Evolutionary conservation across 768 basidiomycete genomes (phyloP).

Genomic region (Mycena pura): DNA sequence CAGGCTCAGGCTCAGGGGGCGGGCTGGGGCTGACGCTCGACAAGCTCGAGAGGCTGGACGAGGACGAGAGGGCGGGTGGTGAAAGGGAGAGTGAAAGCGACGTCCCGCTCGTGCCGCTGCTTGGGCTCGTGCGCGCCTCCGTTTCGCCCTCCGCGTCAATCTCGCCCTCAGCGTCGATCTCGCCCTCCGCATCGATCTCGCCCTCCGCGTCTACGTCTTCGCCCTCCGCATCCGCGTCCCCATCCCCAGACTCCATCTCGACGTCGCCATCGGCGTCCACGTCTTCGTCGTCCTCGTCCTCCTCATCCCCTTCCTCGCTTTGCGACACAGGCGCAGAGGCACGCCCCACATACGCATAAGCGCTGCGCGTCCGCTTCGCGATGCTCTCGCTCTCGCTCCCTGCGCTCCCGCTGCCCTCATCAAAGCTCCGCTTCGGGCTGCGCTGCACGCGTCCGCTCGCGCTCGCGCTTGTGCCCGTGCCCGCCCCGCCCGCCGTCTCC

Average conservation of each 20-base stretch:
- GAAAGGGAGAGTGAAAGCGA: slow-evolving; percentile 44
- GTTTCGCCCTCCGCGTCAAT: slow-evolving; percentile 17
- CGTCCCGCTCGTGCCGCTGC: slow-evolving; percentile 36
- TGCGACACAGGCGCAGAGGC: neutral
- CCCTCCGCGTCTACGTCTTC: slow-evolving; percentile 25
- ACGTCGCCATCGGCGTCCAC: slow-evolving; percentile 18
- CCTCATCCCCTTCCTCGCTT: neutral
- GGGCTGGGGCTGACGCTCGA: slow-evolving; percentile 28
- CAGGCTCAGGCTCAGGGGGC: slow-evolving; percentile 32
- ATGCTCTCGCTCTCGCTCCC: slow-evolving; percentile 40
- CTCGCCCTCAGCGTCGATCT: slow-evolving; percentile 28
- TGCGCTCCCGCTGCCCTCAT: slow-evolving; percentile 56
- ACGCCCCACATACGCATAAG: slow-evolving; percentile 23
- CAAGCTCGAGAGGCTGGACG: slow-evolving; percentile 25
- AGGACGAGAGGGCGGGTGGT: slow-evolving; percentile 30
- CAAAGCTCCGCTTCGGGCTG: slow-evolving; percentile 63
- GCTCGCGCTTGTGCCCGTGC: neutral
- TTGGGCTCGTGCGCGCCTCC: slow-evolving; percentile 21
- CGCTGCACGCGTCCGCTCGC: slow-evolving; percentile 41
- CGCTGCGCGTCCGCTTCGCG: slow-evolving; percentile 44
- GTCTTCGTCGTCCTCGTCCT: slow-evolving; percentile 3
- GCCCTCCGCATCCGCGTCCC: slow-evolving; percentile 25
- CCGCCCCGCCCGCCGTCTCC: neutral
- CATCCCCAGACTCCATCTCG: slow-evolving; percentile 29
- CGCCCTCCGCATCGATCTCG: slow-evolving; percentile 27